Conservation (phyloP, 768 basidiomycete species). For the Paxillus ammoniavirescens region DNA sequence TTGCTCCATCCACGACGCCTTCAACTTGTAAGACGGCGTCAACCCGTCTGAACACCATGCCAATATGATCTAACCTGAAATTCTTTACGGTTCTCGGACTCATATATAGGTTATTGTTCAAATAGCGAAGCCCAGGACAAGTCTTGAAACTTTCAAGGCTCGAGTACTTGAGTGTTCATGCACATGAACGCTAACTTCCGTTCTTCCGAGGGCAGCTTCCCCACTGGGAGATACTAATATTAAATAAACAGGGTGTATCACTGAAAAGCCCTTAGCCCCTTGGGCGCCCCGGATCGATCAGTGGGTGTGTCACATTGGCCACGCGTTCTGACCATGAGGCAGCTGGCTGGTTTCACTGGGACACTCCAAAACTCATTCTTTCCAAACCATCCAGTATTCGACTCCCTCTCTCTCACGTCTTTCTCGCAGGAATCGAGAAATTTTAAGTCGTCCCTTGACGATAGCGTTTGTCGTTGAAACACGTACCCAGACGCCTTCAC, state of each 20-base stretch:
- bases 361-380: neutral
- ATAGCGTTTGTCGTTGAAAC: constrained; percentile 5
- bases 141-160: neutral
- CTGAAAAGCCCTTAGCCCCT: neutral
- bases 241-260: neutral
- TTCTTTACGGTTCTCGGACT: no score
- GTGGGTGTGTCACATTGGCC: neutral
- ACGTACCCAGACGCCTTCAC: neutral
- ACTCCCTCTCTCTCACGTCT: constrained; percentile 5
- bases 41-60: no score
- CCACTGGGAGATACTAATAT: neutral
- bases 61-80: no score
- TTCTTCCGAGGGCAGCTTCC: constrained; percentile 4
- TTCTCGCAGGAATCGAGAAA: constrained; percentile 5
- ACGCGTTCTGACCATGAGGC: constrained; percentile 27
- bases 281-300: constrained; percentile 10
- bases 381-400: neutral
- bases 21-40: no score
- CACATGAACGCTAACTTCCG: constrained; percentile 2
- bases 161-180: no score
- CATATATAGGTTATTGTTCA: no score
- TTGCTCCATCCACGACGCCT: no score
- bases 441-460: neutral
- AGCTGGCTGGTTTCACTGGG: neutral
- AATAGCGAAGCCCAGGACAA: constrained; percentile 1